Base-by-base conservation (phyloP, 2,329 filamentous ascomycete species). In the Aspergillus nomiae region DNA sequence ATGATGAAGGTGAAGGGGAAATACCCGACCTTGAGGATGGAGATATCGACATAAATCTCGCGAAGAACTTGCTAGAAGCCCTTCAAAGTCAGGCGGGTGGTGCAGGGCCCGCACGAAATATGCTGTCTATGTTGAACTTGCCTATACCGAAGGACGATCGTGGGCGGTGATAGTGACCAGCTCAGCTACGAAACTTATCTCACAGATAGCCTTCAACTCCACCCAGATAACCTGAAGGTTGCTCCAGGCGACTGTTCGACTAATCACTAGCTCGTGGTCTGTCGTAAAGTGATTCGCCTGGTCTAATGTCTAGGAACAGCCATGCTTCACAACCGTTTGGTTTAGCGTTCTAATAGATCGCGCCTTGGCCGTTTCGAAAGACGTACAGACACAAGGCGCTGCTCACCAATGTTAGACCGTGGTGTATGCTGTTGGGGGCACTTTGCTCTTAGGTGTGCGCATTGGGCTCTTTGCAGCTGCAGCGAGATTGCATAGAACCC, bases 61-160 rank as follows among this genome's bases (percentile, higher is more conserved):
- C 92, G 21, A 92, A 91, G 76, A 98, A 98, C 72, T 82, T 99
- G 60, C 82, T 99, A 1, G 92, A 97, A 76, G 94, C 92, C 70
- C 94, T 99, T 78, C 96, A 96, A 74, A 90, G 91, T 19, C 94
- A 98, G 76, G 92, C 84, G 21, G 95, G 95, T 14, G 87, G 90
- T 82, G 84, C 92, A 36, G 95, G 95, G 0, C 95, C 95, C 0
- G 91, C 91, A 2, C 89, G 94, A 0, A 98, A 97, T 74, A 81
- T 99, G 64, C 84, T 99, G 71, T 90, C 89, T 8, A 86, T 96
- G 80, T 90, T 98, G 89, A 93, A 93, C 0, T 82, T 97, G 67
- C 85, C 87, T 46, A 82, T 97, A 63, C 94, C 94, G 0, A 85
- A 91, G 63, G 92, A 96, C 71, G 92, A 94, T 61, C 76, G 76